Conservation (phyloP, 2,329 filamentous ascomycete genomes). For the Aureobasidium zeae region DNA sequence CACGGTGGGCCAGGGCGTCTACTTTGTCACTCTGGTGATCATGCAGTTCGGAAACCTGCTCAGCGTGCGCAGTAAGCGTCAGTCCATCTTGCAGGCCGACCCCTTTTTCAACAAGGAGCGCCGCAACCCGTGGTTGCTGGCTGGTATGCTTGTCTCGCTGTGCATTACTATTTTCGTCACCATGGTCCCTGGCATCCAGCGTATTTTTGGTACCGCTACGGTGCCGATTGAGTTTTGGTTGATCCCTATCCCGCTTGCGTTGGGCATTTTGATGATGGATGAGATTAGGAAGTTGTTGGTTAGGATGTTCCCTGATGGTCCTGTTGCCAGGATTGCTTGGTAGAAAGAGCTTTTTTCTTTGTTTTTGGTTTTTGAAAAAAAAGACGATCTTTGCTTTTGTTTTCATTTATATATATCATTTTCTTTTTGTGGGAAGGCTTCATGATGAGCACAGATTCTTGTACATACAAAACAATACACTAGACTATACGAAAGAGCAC, state of each 20-base stretch:
- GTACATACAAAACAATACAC: too few species aligned
- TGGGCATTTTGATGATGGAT: slow-evolving; percentile 44
- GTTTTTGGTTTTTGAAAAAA: too few species aligned
- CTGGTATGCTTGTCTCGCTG: slow-evolving; percentile 40
- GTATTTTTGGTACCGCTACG: slow-evolving; percentile 40
- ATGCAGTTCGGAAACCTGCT: slow-evolving; percentile 48
- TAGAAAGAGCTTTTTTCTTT: slow-evolving; percentile 24
- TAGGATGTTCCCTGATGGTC: slow-evolving; percentile 37
- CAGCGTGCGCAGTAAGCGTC: slow-evolving; percentile 41
- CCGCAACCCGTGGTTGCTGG: slow-evolving; percentile 43
- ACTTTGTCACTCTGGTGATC: slow-evolving; percentile 47
- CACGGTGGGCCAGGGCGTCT: slow-evolving; percentile 42
- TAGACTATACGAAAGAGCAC: too few species aligned
- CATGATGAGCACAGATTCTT: background rate
- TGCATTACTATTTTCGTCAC: slow-evolving; percentile 47
- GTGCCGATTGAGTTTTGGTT: slow-evolving; percentile 47
- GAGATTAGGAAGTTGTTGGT: slow-evolving; percentile 45
- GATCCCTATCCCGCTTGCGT: slow-evolving; percentile 42
- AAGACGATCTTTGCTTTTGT: background rate
- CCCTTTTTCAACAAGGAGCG: slow-evolving; percentile 36
- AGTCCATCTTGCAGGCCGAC: slow-evolving; percentile 45
- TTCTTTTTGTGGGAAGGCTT: background rate
- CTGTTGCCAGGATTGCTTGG: slow-evolving; percentile 43
- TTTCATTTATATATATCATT: too few species aligned
- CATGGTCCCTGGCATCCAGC: slow-evolving; percentile 42